Percentiles rank a stretch among this genome's conserved stretches.
Conservation (phyloP, 345 rosid species). For the Eucalyptus guilfoylei region DNA sequence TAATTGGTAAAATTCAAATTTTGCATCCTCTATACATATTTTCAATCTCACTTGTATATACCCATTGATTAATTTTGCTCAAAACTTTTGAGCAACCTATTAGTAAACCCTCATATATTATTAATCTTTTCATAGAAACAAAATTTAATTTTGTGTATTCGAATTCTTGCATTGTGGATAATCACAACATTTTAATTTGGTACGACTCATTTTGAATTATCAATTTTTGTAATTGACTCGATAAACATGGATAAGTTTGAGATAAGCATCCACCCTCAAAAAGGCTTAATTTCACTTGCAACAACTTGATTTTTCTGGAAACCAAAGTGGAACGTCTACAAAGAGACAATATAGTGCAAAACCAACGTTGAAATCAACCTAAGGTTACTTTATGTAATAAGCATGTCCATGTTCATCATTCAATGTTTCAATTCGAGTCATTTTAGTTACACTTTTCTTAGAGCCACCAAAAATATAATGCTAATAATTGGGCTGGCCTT, state of each 20-base stretch:
- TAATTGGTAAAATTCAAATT: not conserved
- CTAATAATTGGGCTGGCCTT: not conserved
- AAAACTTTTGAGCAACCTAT: not conserved
- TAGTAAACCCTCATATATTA: not conserved
- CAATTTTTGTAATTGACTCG: not conserved
- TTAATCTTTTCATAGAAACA: not conserved
- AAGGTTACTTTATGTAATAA: not conserved
- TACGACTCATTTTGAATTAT: not conserved
- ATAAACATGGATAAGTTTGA: not conserved
- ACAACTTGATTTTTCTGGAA: not conserved
- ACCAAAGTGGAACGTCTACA: not conserved
- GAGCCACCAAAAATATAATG: not conserved
- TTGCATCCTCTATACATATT: not conserved
- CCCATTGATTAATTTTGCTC: not conserved
- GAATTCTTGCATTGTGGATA: not conserved
- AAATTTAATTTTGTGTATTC: not conserved
- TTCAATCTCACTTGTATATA: not conserved
- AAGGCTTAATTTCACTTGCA: not conserved
- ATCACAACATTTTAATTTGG: not conserved
- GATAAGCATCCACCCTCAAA: not conserved
- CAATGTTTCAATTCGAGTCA: rapidly evolving
- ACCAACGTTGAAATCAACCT: not conserved
- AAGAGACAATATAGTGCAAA: not conserved
- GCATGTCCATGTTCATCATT: not conserved
- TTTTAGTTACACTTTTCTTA: not conserved